Base-by-base conservation (phyloP, 805 yeast species). In the Brettanomyces nanus region DNA sequence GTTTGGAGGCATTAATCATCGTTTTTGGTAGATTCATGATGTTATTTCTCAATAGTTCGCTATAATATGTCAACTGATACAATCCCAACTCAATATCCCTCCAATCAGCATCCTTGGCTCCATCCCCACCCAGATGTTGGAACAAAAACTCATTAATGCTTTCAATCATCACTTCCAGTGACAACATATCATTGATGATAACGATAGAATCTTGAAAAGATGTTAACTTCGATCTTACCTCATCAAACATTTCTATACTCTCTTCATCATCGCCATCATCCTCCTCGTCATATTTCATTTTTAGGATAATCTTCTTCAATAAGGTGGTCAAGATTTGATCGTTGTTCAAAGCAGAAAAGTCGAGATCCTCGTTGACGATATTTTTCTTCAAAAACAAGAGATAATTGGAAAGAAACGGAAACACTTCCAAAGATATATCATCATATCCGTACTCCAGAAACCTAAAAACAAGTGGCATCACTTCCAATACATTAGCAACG, bases 361-460 rank as follows among this genome's bases (percentile, higher is more conserved):
- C 60, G 10, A 58, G 38, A n/a, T 39, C 48, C 9, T 60, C 64
- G 28, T 59, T 56, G 5, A 59, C 56, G 10, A 64, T 59, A 41
- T 62, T 64, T 53, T 76, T 85, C 61, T 77, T 85, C 46, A 87
- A 62, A 31, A 80, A 70, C 9, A 84, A 62, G 43, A 92, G 64
- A 54, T 80, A 87, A 37, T 77, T 83, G 28, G 84, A 75, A 33
- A 92, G 64, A 50, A 86, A 83, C 6, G 92, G 81, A 52, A 90
- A 82, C 5, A 86, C 82, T 56, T 85, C 95, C 28, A 72, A 68
- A 1, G 94, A 76, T 11, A 90, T 80, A 47, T 92, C 97, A 58
- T 92, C 97, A 53, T 80, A 87, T 45, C 81, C 95, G 56, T 86
- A 82, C 22, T 75, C 71, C 54, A 92, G 69, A 46, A 81, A 85